Percentiles rank a stretch among this genome's conserved stretches.
Conservation (phyloP, 208 protist species). For the Trypanosoma melophagium region DNA sequence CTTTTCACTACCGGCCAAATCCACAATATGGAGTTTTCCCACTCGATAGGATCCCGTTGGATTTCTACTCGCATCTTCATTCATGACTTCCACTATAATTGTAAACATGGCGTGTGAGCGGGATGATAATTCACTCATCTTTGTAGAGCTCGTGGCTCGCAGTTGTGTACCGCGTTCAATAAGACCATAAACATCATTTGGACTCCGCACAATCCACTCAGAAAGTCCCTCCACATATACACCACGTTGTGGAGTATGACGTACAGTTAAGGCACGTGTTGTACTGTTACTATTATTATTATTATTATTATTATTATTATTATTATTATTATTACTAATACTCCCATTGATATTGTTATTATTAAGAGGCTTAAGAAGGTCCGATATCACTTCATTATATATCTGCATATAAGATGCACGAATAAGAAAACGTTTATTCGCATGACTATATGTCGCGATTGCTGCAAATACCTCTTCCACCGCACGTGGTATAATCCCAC, state of each 20-base stretch:
- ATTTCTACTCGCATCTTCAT: constrained; percentile 43
- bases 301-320: no score
- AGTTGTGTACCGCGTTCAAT: constrained; percentile 73
- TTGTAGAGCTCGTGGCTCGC: constrained; percentile 77
- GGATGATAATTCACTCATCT: constrained; percentile 92
- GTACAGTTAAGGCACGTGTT: constrained; percentile 40
- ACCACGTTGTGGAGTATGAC: constrained; percentile 77
- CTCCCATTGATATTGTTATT: no score
- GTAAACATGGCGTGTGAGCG: constrained; percentile 96
- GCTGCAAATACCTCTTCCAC: constrained; percentile 62
- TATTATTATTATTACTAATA: no score
- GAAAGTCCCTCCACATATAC: constrained; percentile 93
- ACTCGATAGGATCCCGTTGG: constrained; percentile 63
- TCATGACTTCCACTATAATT: constrained; percentile 61
- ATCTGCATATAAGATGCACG: constrained; percentile 88
- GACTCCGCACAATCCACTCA: constrained; percentile 86
- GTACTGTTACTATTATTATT: no score
- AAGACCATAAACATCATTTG: constrained; percentile 89
- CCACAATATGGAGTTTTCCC: constrained; percentile 93
- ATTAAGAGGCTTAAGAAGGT: constrained; percentile 56
- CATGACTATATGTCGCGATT: constrained; percentile 28
- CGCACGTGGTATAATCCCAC: constrained; percentile 74
- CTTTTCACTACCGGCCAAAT: constrained; percentile 93
- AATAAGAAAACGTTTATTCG: constrained; percentile 46
- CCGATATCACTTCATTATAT: constrained; percentile 90